A percentile compares a stretch with the other conserved stretches of the same genome.
These are phyloP conservation scores for Penicillium sp. DNA, from an alignment of 2,329 filamentous ascomycete genomes.

Conservation along the genomic window DNA sequence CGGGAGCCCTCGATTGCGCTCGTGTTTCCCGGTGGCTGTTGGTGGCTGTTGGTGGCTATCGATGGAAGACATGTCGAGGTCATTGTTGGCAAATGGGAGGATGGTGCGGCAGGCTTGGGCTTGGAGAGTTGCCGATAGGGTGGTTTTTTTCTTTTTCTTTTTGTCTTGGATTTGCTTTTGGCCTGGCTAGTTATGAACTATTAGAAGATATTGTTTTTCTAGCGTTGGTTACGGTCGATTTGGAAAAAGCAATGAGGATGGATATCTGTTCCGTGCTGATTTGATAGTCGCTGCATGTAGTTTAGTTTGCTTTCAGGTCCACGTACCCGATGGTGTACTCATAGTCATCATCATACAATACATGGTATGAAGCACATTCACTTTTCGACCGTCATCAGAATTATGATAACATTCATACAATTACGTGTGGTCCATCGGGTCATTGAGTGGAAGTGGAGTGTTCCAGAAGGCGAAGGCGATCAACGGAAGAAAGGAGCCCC, in stretches of 20 bases:
- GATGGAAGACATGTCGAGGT: neutral
- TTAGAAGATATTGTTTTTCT: neutral
- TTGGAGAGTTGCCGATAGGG: neutral
- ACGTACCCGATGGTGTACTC: neutral
- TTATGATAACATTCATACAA: neutral
- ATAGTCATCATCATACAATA: neutral
- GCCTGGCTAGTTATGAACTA: neutral
- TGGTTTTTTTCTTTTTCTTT: neutral
- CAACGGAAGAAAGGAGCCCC: neutral
- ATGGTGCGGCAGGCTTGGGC: neutral
- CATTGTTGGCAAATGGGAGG: neutral
- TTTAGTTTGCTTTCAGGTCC: neutral
- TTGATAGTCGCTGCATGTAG: neutral
- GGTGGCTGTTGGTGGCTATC: neutral
- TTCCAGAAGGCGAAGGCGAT: slow-evolving; percentile 5
- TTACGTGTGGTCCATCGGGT: neutral
- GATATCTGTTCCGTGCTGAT: neutral
- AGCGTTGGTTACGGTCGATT: neutral
- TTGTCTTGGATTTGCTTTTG: neutral
- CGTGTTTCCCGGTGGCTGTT: neutral
- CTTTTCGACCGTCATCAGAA: neutral
- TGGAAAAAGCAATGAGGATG: neutral
- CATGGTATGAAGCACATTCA: neutral
- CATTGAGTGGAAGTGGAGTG: neutral
- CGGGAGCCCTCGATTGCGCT: neutral